Base-by-base conservation (phyloP, 768 basidiomycete species). In the Tephrocybe sp. region DNA sequence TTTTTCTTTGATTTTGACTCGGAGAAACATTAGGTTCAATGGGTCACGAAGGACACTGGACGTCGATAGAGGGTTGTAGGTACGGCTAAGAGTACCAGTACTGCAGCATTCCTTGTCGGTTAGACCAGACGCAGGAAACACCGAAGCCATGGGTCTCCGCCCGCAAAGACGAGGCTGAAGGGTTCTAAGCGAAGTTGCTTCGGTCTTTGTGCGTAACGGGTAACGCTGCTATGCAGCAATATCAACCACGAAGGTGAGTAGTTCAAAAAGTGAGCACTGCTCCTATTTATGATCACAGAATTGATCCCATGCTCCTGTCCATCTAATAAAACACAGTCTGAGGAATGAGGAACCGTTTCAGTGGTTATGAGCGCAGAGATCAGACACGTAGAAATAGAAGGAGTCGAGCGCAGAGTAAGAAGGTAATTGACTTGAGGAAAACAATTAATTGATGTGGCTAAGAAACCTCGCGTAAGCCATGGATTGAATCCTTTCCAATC, bases 381-480 rank as follows among this genome's bases (percentile, higher is more conserved):
- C 9, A 36, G 34, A 12, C 9, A 15, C 34, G 34, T 36, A 36
- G 34, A 12, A 17, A 36, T 30, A 36, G 34, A 15, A 15, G 34
- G 7, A 36, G 23, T 9, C 18, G 15, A 30, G n/a, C 11, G 21
- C 38, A 18, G 23, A 25, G 21, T 36, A 33, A 24, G n/a, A 44
- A 32, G 33, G 23, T 26, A 20, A 17, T 30, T 11, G 37, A 40
- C 41, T 20, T 33, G 37, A 28, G 30, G 20, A 30, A 25, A 40
- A 12, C 34, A 17, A 45, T 59, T 48, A 61, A 54, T 47, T 72
- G 23, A 87, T 77, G 56, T 75, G 81, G 59, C 77, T 76, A 66
- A 87, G 68, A 62, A 90, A 89, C 58, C 80, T 77, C 45, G 85
- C 79, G 55, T 79, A 78, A 26, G 80, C 82, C 33, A 78, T 76